phyloP scores from a whole-genome alignment of 2,329 filamentous ascomycete genomes.

The Trichoderma sp. region DNA sequence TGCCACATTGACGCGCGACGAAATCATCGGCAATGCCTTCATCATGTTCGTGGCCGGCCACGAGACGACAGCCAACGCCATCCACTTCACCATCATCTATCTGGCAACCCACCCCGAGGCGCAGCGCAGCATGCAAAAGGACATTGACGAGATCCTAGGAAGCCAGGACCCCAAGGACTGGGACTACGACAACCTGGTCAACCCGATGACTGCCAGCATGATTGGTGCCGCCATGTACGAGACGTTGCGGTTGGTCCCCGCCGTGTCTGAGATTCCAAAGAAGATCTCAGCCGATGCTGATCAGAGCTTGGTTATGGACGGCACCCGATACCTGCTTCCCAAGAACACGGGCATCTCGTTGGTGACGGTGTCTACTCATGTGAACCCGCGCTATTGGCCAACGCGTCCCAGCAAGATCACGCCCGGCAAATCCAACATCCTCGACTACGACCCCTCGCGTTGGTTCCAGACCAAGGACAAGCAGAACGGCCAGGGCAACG shows the following conservation, averaged over 20 bases:
- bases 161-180: slow-evolving; percentile 57
- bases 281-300: slow-evolving; percentile 51
- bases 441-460: slow-evolving; percentile 68
- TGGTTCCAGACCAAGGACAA: slow-evolving; percentile 54
- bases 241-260: slow-evolving; percentile 68
- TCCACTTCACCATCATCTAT: slow-evolving; percentile 68
- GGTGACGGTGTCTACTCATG: slow-evolving; percentile 54
- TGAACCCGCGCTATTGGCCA: slow-evolving; percentile 73
- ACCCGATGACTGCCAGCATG: slow-evolving; percentile 64
- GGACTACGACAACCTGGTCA: slow-evolving; percentile 68
- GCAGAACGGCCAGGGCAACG: slow-evolving; percentile 30
- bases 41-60: slow-evolving; percentile 70
- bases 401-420: slow-evolving; percentile 44
- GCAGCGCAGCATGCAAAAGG: slow-evolving; percentile 64
- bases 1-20: slow-evolving; percentile 52
- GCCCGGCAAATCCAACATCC: slow-evolving; percentile 51
- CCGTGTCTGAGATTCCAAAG: slow-evolving; percentile 71
- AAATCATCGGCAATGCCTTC: slow-evolving; percentile 71
- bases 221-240: slow-evolving; percentile 75
- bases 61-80: slow-evolving; percentile 73
- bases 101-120: slow-evolving; percentile 62
- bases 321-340: slow-evolving; percentile 57
- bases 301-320: slow-evolving; percentile 59
- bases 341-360: slow-evolving; percentile 54
- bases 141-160: slow-evolving; percentile 64